Conservation (phyloP, 1,139 yeast species). For the Wickerhamiella pararugosa region DNA sequence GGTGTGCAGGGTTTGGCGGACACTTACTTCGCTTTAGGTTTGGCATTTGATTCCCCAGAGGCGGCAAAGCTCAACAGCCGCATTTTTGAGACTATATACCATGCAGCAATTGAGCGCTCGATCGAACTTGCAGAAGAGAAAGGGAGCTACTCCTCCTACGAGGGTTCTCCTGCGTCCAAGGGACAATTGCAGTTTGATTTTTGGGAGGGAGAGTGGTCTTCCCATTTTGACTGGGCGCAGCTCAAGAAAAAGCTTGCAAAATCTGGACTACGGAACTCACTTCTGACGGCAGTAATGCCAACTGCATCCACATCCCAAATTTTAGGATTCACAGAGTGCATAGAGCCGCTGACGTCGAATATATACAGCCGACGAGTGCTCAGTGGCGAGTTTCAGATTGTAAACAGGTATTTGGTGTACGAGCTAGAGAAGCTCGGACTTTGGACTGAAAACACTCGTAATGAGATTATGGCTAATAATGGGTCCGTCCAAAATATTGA, state of each 20-base stretch:
- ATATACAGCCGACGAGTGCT: slow-evolving; percentile 61
- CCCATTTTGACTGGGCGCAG: slow-evolving; percentile 38
- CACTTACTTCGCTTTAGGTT: slow-evolving; percentile 42
- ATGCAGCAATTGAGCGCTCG: slow-evolving; percentile 62
- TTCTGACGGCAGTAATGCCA: slow-evolving; percentile 73
- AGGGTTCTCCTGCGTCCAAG: slow-evolving; percentile 58
- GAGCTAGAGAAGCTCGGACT: slow-evolving; percentile 57
- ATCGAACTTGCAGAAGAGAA: slow-evolving; percentile 42
- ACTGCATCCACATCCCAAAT: slow-evolving; percentile 81
- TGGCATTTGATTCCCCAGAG: slow-evolving; percentile 51
- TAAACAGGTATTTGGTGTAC: slow-evolving; percentile 52
- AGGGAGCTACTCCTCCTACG: slow-evolving; percentile 46
- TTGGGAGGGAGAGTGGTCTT: slow-evolving; percentile 50
- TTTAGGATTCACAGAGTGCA: slow-evolving; percentile 64
- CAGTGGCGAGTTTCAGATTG: slow-evolving; percentile 66
- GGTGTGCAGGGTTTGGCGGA: slow-evolving; percentile 79
- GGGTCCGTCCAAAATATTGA: slow-evolving; percentile 66
- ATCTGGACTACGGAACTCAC: slow-evolving; percentile 55
- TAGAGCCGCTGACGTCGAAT: slow-evolving; percentile 72
- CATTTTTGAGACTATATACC: slow-evolving; percentile 71
- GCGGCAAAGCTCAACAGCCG: slow-evolving; percentile 48
- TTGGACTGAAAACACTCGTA: slow-evolving; percentile 57
- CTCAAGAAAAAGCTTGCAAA: slow-evolving; percentile 37
- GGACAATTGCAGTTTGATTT: slow-evolving; percentile 57
- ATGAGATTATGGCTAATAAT: slow-evolving; percentile 48